Conservation (phyloP, 2,329 filamentous ascomycete species). For the Dendrostoma leiphaemia region DNA sequence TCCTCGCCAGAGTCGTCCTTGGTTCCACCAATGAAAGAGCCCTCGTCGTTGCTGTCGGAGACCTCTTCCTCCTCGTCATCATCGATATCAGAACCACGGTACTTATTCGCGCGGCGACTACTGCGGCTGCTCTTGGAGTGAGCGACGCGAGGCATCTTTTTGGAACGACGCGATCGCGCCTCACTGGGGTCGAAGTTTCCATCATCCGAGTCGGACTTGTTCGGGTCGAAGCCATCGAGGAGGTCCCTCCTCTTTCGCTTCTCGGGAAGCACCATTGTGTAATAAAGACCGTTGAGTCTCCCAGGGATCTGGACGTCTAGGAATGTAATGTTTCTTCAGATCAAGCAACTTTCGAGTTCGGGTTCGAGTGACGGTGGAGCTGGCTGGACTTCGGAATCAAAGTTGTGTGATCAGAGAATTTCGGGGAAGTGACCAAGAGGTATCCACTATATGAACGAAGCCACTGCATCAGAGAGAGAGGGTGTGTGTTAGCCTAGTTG, state of each 20-base stretch:
- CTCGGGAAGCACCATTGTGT: constrained; percentile 38
- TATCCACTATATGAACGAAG: too few relatives aligned
- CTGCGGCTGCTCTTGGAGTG: constrained; percentile 30
- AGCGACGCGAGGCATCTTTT: constrained; percentile 32
- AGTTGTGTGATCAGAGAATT: too few relatives aligned
- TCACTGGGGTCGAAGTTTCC: constrained; percentile 61
- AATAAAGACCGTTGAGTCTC: too few relatives aligned
- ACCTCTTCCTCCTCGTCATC: constrained; percentile 58
- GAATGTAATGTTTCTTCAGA: too few relatives aligned
- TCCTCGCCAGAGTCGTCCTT: constrained; percentile 37
- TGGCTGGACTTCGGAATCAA: too few relatives aligned
- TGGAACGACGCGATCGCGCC: constrained; percentile 38
- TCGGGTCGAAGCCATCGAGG: constrained; percentile 61
- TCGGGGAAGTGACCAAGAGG: too few relatives aligned
- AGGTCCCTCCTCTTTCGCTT: constrained; percentile 58
- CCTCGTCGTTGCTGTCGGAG: constrained; percentile 51
- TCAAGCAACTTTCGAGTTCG: too few relatives aligned
- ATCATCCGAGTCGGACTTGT: constrained; percentile 65
- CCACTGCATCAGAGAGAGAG: too few relatives aligned
- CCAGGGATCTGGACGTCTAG: too few relatives aligned
- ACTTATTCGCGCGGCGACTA: constrained; percentile 36
- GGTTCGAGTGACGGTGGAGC: too few relatives aligned
- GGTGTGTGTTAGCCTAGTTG: too few relatives aligned
- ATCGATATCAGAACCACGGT: constrained; percentile 61
- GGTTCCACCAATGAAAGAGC: constrained; percentile 49